Base-by-base conservation (phyloP, 75 land plant genomes). In the Pinus taeda region DNA sequence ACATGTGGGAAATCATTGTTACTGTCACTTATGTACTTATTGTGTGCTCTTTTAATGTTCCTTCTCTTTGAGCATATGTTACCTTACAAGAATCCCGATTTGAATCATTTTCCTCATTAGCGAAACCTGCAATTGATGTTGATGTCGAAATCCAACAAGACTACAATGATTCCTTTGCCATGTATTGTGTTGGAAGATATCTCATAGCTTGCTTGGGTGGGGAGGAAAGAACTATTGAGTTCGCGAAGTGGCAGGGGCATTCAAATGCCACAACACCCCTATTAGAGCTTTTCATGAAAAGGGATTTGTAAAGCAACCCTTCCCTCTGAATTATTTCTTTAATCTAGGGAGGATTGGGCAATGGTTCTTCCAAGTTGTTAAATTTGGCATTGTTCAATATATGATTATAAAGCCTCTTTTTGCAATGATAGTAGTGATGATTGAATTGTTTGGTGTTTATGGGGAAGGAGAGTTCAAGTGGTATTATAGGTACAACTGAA, bases 381-480 rank as follows among this genome's bases (percentile, higher is more conserved):
- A 93, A 78, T 77, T 93, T 87, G 95, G 95, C 21, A 91, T 95
- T 77, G 91, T 95, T 39, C 98, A 95, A 81, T 95, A 91, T 86
- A 95, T 95, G 98, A 83, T 95, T 75, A 88, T 93, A 77, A 95
- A 95, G 83, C 75, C 90, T n/a, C 21, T 87, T 21, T 85, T 74
- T 79, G 89, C 93, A 17, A 26, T 93, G 64, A 73, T 88, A 63
- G 93, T 93, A 36, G 85, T 95, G 74, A 65, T 95, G 74, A 87
- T 95, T 76, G 86, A 95, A 83, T 84, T 84, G 11, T 87, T 87
- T 80, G 88, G 80, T 75, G 83, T 81, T 15, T 95, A n/a, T 82
- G 90, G 95, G 82, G 98, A 95, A 76, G 98, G 98, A 77, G 93
- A 93, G 21, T 95, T 95, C 70, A 88, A 95, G 61, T 83, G 74